Conservation (phyloP, 129 eudicot genomes). For the Saposhnikovia divaricata region DNA sequence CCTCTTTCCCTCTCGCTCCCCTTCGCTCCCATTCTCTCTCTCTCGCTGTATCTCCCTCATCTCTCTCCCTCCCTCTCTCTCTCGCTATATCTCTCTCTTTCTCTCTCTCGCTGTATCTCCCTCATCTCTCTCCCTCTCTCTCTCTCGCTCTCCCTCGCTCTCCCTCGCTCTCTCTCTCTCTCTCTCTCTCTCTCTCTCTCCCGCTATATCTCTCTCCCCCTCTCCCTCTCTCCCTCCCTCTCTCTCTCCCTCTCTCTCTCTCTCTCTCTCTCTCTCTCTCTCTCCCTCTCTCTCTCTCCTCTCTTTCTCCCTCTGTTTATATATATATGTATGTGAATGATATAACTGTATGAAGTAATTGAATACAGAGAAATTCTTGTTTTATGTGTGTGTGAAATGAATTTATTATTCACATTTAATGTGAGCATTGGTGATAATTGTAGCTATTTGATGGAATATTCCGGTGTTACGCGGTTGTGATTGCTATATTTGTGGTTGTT, state of each 20-base stretch:
- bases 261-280: neutral
- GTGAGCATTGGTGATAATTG: slow-evolving; percentile 3
- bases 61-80: too few species aligned
- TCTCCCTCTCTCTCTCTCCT: neutral
- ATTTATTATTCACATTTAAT: neutral
- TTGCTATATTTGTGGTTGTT: slow-evolving; percentile 58
- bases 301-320: neutral
- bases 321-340: too few species aligned
- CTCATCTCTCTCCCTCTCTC: too few species aligned
- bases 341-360: neutral
- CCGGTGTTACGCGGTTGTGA: slow-evolving; percentile 76
- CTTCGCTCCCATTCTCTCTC: too few species aligned
- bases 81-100: too few species aligned
- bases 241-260: neutral
- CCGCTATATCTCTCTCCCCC: neutral
- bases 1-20: too few species aligned
- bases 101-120: too few species aligned
- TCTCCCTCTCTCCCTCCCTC: neutral
- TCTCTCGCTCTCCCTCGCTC: too few species aligned
- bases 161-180: too few species aligned
- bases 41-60: too few species aligned
- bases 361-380: neutral
- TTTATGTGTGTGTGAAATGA: neutral
- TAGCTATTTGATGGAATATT: slow-evolving; percentile 90
- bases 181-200: neutral